Evolutionary conservation across 768 basidiomycete species (phyloP), one percentile per base, ranked within the genome.

Genomic region (Hygrocybe punicea): DNA sequence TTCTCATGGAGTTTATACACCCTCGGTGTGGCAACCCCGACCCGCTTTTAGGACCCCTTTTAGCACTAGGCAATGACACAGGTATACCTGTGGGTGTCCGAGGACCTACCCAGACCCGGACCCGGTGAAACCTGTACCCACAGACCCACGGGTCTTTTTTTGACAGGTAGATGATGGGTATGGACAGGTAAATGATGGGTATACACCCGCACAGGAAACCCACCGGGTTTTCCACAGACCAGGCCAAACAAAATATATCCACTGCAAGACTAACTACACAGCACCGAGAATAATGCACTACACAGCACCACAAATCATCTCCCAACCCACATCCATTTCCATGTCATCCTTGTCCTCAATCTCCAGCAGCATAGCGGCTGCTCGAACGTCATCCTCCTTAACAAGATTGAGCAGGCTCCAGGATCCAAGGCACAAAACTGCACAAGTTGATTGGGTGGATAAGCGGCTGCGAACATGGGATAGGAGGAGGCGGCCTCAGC

Each of bases 381-480:
- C 49, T 21, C 58, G 48, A 10, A 68, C 37, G 60, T 73, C 68
- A 10, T 46, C 36, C n/a, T n/a, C n/a, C n/a, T n/a, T n/a, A n/a
- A n/a, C n/a, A n/a, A n/a, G n/a, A n/a, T n/a, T n/a, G n/a, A 56
- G 11, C 0, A 6, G 24, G 45, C 66, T 70, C 75, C 75, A 78
- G 1, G 44, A 56, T 4, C 68, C 68, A 0, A 77, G 63, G 54
- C 76, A 78, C 21, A 76, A 55, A 2, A 68, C 59, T 3, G 65
- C 57, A 10, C 60, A 53, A 1, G 56, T 66, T 0, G 60, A 57
- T 46, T 66, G 61, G 2, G 55, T 56, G 2, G 61, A 65, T 5
- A 70, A 60, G 1, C 56, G 62, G 55, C 62, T 68, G 7, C 59
- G 57, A 5, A 60, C 58, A 42, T 63, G 61, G 0, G 64, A 59